These are phyloP conservation scores for Alternaria sp. DNA, from an alignment of 2,329 filamentous ascomycete species.

Conservation along the genomic window DNA sequence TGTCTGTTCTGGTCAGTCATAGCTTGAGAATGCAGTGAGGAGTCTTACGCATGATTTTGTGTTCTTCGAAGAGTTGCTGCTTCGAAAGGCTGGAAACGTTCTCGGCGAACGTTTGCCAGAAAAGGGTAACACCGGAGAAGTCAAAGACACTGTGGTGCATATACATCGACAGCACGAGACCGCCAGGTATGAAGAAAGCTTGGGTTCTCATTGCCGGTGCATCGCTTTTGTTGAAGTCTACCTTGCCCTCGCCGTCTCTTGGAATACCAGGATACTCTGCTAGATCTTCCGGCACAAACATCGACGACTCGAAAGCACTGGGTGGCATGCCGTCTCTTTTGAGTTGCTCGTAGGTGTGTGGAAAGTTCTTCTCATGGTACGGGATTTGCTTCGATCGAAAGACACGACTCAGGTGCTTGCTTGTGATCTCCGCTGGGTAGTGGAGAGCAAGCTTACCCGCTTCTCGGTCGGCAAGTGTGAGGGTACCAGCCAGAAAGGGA, in stretches of 20 bases:
- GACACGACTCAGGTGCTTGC: constrained; percentile 20
- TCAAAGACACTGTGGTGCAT: constrained; percentile 43
- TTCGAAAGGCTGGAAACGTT: constrained; percentile 31
- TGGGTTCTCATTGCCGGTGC: constrained; percentile 41
- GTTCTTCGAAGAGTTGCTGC: constrained; percentile 15
- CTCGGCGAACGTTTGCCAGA: constrained; percentile 34
- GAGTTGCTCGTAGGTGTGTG: constrained; percentile 38
- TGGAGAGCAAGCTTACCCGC: constrained; percentile 34
- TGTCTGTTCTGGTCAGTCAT: constrained; percentile 24
- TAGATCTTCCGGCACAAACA: constrained; percentile 41
- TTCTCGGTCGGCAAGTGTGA: constrained; percentile 30
- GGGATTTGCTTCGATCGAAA: constrained; percentile 31
- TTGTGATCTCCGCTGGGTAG: constrained; percentile 32
- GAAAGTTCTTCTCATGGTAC: constrained; percentile 22
- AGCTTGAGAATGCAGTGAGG: background rate
- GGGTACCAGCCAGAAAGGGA: constrained; percentile 40
- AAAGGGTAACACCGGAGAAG: constrained; percentile 36
- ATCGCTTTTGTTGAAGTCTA: constrained; percentile 30
- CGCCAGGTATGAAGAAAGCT: constrained; percentile 45
- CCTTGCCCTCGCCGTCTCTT: constrained; percentile 35
- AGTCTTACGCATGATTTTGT: constrained; percentile 17
- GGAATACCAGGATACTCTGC: constrained; percentile 34
- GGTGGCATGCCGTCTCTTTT: constrained; percentile 41
- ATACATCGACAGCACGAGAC: constrained; percentile 44
- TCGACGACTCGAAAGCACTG: constrained; percentile 35